Percentiles rank a stretch among this genome's conserved stretches.
phyloP scores from a whole-genome alignment of 768 basidiomycete species.

The Termitomyces titanicus region DNA sequence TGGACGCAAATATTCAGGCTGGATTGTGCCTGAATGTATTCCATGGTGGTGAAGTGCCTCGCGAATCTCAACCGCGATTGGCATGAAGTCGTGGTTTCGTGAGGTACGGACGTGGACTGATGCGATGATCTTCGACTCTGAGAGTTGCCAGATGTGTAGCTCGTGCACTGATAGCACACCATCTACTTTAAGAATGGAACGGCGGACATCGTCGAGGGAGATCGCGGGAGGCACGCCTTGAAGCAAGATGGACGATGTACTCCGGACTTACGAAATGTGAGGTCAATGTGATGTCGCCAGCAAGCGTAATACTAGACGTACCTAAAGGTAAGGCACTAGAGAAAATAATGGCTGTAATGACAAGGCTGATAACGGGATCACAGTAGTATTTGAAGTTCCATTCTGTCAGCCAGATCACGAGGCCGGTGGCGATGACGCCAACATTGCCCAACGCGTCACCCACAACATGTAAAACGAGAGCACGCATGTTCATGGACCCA shows the following conservation, averaged over 20 bases:
- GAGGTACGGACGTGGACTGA: conserved; percentile 92
- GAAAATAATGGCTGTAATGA: conserved; percentile 82
- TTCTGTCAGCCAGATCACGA: conserved; percentile 86
- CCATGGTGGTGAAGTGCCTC: conserved; percentile 84
- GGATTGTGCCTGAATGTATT: conserved; percentile 92
- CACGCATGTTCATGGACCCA: conserved; percentile 75
- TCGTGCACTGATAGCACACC: conserved; percentile 13
- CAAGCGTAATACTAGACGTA: conserved; percentile 13
- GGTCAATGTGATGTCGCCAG: conserved; percentile 23
- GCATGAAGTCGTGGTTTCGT: conserved; percentile 86
- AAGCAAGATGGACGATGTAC: conserved; percentile 63
- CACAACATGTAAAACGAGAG: conserved; percentile 88
- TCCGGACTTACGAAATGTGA: conserved; percentile 32
- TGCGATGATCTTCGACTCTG: conserved; percentile 91
- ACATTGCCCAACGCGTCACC: conserved; percentile 98
- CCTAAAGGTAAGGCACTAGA: conserved; percentile 50
- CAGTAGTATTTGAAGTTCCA: conserved; percentile 88
- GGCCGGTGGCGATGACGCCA: conserved; percentile 92
- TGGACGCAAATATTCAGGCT: conserved; percentile 71
- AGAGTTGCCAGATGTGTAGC: conserved; percentile 59
- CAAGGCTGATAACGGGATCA: conserved; percentile 88
- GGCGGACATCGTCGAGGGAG: conserved; percentile 44
- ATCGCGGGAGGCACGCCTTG: conserved; percentile 50
- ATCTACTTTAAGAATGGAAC: conserved; percentile 33
- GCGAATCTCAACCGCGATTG: conserved; percentile 78